Conservation (phyloP, 1,139 yeast genomes). For the Saccharomycopsis hybrid region DNA sequence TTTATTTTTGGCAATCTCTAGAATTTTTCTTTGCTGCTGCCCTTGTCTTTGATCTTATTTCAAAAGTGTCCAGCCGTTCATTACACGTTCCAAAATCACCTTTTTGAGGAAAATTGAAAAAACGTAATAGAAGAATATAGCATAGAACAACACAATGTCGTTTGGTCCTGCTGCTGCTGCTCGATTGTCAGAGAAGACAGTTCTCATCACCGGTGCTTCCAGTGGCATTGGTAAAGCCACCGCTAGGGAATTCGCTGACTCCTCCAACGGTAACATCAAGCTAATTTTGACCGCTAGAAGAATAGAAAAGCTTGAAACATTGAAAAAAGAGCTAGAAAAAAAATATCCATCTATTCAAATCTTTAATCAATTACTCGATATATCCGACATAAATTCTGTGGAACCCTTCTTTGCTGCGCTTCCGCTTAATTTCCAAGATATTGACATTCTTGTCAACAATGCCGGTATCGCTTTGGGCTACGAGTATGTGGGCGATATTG, state of each 20-base stretch:
- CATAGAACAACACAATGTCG: slow-evolving; percentile 30
- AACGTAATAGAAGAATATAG: too few relatives aligned
- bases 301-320: slow-evolving; percentile 42
- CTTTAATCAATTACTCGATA: slow-evolving; percentile 52
- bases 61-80: too few relatives aligned
- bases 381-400: slow-evolving; percentile 45
- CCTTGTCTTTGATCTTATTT: too few relatives aligned
- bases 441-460: slow-evolving; percentile 32
- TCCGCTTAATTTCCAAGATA: slow-evolving; percentile 49
- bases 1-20: too few relatives aligned
- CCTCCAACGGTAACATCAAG: slow-evolving; percentile 60
- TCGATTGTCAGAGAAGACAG: slow-evolving; percentile 28
- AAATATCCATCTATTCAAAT: slow-evolving; percentile 46
- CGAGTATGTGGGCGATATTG: slow-evolving; percentile 55
- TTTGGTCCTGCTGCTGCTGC: slow-evolving; percentile 48
- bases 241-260: slow-evolving; percentile 63
- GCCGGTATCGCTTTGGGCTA: neutral
- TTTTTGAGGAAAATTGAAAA: too few relatives aligned
- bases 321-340: slow-evolving; percentile 39
- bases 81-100: too few relatives aligned
- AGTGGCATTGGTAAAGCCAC: slow-evolving; percentile 70
- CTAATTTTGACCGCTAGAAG: slow-evolving; percentile 69
- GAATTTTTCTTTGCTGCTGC: too few relatives aligned
- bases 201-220: slow-evolving; percentile 39
- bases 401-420: slow-evolving; percentile 41